Percentiles rank a stretch among this genome's conserved stretches.
phyloP scores from a whole-genome alignment of 352 stramenopile genomes.

The Phytophthora megakarya region DNA sequence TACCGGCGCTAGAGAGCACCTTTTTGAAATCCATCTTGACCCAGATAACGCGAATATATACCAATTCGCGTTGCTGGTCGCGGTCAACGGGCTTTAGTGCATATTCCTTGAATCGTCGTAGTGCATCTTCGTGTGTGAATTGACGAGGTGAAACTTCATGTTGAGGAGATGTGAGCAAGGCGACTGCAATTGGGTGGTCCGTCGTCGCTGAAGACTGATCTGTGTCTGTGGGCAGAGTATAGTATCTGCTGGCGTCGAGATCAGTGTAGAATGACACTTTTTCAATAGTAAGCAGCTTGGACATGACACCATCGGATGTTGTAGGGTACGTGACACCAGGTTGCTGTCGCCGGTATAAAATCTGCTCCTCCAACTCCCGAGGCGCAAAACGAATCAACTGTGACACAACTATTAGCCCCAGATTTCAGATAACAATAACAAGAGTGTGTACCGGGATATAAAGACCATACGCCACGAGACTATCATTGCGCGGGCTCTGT shows the following conservation, averaged over 20 bases:
- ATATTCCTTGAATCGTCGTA: slow-evolving; percentile 45
- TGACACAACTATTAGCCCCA: slow-evolving; percentile 2
- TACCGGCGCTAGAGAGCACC: background rate
- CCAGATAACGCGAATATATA: slow-evolving; percentile 58
- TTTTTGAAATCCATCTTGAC: slow-evolving; percentile 65
- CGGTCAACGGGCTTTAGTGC: slow-evolving; percentile 36
- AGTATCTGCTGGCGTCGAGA: slow-evolving; percentile 46
- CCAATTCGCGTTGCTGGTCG: slow-evolving; percentile 46
- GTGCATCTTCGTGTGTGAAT: slow-evolving; percentile 20
- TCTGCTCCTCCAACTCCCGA: slow-evolving; percentile 59
- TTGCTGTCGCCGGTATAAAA: slow-evolving; percentile 64
- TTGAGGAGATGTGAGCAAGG: background rate
- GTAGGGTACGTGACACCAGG: slow-evolving; percentile 53
- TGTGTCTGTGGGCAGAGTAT: slow-evolving; percentile 2
- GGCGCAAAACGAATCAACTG: slow-evolving; percentile 60
- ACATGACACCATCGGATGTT: slow-evolving; percentile 29
- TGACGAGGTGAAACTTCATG: background rate
- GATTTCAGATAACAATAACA: background rate
- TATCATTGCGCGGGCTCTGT: slow-evolving; percentile 52
- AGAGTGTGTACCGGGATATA: slow-evolving; percentile 47
- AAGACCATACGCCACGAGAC: slow-evolving; percentile 57
- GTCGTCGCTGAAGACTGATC: background rate
- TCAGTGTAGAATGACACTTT: slow-evolving; percentile 71
- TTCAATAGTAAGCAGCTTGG: slow-evolving; percentile 68
- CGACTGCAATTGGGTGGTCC: slow-evolving; percentile 3